Conservation (phyloP, 371 early-diverging fungal species). For the Funneliformis caledonium region DNA sequence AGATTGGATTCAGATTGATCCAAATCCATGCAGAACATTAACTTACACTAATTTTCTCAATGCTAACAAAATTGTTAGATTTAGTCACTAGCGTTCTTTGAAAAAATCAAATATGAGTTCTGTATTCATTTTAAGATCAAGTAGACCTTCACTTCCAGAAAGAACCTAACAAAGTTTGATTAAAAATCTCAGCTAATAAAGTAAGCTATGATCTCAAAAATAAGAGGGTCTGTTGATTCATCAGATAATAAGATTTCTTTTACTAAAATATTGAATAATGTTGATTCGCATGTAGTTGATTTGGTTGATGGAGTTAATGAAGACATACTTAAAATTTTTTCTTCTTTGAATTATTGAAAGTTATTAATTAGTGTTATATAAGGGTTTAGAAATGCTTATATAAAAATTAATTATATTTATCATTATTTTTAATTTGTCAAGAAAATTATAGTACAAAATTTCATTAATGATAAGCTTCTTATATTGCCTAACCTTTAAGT, state of each 20-base stretch:
- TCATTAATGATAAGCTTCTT: too few relatives aligned
- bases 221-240: not conserved
- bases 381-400: not conserved
- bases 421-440: too few relatives aligned
- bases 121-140: not conserved
- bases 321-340: too few relatives aligned
- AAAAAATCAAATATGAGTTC: slow-evolving; percentile 5
- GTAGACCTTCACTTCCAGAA: not conserved
- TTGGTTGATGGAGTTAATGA: too few relatives aligned
- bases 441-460: too few relatives aligned
- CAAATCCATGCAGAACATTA: too few relatives aligned
- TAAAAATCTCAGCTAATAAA: not conserved
- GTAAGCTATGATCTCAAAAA: not conserved
- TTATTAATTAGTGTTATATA: not conserved
- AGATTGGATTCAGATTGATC: too few relatives aligned
- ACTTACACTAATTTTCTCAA: not conserved
- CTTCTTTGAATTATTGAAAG: slow-evolving; percentile 5
- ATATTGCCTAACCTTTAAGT: too few relatives aligned
- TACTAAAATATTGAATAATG: too few relatives aligned
- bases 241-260: too few relatives aligned
- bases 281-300: not conserved
- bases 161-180: not conserved
- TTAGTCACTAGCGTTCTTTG: not conserved
- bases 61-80: not conserved
- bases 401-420: not conserved